These are phyloP conservation scores for Tinospora cordifolia DNA, from an alignment of 164 flowering plant genomes.

Conservation along the genomic window DNA sequence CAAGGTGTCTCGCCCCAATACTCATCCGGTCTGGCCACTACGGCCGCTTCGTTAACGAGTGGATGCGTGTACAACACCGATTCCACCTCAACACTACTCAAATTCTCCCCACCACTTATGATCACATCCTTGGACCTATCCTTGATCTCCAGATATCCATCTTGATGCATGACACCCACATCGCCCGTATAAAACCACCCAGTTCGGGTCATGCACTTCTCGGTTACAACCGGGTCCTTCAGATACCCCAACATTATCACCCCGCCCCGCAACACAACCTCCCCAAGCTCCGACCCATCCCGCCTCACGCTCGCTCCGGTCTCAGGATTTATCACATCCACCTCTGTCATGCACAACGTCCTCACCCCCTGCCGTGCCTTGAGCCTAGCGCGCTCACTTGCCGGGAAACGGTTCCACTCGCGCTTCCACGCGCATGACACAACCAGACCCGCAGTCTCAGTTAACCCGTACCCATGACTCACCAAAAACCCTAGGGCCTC, in stretches of 20 bases:
- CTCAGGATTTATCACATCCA: constrained; percentile 30
- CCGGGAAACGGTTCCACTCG: constrained; percentile 39
- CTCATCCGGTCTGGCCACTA: constrained; percentile 44
- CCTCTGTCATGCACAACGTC: constrained; percentile 20
- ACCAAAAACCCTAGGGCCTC: constrained; percentile 40
- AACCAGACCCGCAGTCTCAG: constrained; percentile 40
- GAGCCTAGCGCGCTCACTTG: constrained; percentile 30
- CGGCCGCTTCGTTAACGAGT: constrained; percentile 41
- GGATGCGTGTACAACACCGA: constrained; percentile 38
- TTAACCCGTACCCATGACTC: constrained; percentile 47
- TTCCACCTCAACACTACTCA: constrained; percentile 53
- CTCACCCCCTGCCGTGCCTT: constrained; percentile 49
- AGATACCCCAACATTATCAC: constrained; percentile 34
- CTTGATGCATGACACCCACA: constrained; percentile 36
- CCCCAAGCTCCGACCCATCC: constrained; percentile 38
- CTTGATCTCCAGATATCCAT: constrained; percentile 37
- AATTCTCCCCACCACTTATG: constrained; percentile 50
- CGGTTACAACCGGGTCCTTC: constrained; percentile 29
- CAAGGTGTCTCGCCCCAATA: constrained; percentile 58
- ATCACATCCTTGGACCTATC: constrained; percentile 41
- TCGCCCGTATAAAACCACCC: constrained; percentile 42
- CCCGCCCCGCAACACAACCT: constrained; percentile 37
- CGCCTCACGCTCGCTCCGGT: constrained; percentile 25
- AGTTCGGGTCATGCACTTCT: constrained; percentile 14
- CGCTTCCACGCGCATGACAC: constrained; percentile 44